Evolutionary conservation across 2,329 filamentous ascomycete species (phyloP), one percentile per base, ranked within the genome.

Genomic region (Pleomassaria siparia): DNA sequence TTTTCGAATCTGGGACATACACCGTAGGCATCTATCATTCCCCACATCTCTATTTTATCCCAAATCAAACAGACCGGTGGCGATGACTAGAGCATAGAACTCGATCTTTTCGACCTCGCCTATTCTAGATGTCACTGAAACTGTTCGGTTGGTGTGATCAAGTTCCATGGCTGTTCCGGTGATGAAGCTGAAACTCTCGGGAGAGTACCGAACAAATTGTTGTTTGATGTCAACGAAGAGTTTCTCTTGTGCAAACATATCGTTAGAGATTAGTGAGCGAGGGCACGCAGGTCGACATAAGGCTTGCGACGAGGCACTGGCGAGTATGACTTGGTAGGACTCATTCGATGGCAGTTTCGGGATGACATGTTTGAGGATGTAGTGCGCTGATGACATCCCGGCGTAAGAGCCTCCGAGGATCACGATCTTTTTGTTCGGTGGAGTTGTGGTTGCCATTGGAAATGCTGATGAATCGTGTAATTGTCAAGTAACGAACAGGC

Each of bases 391-490:
- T 2, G 71, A 67, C 6, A 72, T 49, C 18, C 71, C 71, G 24
- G 56, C 65, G 50, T 69, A 73, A 0, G 71, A 73, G 10, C 60
- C 66, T 5, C 71, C 71, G 8, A 72, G 63, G 43, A 74, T 63
- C 33, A 73, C 52, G 44, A 73, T 68, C 30, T 49, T 58, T 20
- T 45, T 18, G 18, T 29, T 18, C 12, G 46, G n/a, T 26, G 26
- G 32, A 21, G 30, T 42, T 7, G 40, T 35, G 13, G 26, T 20
- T 25, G 48, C 18, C 44, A 46, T 50, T n/a, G n/a, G n/a, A n/a
- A n/a, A n/a, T n/a, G n/a, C n/a, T n/a, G n/a, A n/a, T n/a, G n/a
- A n/a, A n/a, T n/a, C n/a, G n/a, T n/a, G n/a, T n/a, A n/a, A n/a
- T n/a, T n/a, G n/a, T n/a, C n/a, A n/a, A n/a, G n/a, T n/a, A n/a